Base-by-base conservation (phyloP, 129 eudicot species). In the Calendula officinalis region DNA sequence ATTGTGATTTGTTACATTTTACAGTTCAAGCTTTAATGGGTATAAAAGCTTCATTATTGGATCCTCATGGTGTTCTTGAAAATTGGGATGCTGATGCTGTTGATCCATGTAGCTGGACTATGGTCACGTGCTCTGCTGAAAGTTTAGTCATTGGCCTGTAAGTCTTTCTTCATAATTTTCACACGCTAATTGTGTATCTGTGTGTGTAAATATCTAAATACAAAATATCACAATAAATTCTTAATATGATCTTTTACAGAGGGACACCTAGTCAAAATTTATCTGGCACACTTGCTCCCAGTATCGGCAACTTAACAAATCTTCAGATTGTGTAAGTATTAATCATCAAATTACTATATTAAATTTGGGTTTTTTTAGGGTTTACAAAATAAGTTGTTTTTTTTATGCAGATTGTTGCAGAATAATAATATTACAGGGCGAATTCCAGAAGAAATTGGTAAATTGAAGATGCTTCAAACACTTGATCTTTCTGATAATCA, bases 21-120 rank as follows among this genome's bases (percentile, higher is more conserved):
- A n/a, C 77, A 90, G 97, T 90, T 69, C 97, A 86, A 86, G 97
- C 97, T 75, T 82, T 90, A 39, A 90, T 90, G 95, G 82, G 83
- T 52, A 80, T 90, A 36, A 90, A 84, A 82, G 82, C 83, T 72
- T 78, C 76, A 8, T 78, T 90, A 66, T 66, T 66, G 83, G 97
- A 90, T 69, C 97, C 97, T 66, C 95, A 77, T 67, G 87, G 87
- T 38, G 95, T 90, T 52, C 95, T 90, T 77, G 97, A 90, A 64
- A 86, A 90, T 51, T 90, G 97, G 97, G 97, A 90, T 84, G 92
- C 78, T 42, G 78, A 82, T 71, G 83, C 97, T 69, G 97, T 90
- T 86, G 97, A 90, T 77, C 95, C 97, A 3, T 90, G 97, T 82
- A 86, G 95, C 65, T 90, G 97, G 97, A 78, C 92, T 9, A 90